phyloP scores from a whole-genome alignment of 805 yeast genomes.

The Candida michaelii region DNA sequence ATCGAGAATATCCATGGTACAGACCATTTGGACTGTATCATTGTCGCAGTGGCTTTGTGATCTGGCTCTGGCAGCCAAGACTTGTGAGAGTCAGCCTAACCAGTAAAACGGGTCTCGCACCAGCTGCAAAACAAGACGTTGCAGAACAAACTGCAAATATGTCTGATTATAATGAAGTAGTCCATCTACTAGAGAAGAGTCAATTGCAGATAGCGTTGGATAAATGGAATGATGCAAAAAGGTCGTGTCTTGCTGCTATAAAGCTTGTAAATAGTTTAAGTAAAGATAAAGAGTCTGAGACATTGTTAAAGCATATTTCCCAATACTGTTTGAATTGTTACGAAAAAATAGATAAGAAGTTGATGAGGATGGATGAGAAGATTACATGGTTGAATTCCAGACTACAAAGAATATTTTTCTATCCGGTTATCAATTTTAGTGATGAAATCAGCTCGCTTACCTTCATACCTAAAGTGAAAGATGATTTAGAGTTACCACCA shows the following conservation, averaged over 20 bases:
- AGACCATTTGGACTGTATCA: constrained; percentile 5
- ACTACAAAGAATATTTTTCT: constrained; percentile 10
- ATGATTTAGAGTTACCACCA: constrained; percentile 17
- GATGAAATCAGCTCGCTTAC: constrained; percentile 9
- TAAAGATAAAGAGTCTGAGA: constrained; percentile 6
- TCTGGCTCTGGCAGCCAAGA: too few species aligned
- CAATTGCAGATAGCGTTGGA: constrained; percentile 18
- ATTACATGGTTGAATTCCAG: constrained; percentile 30
- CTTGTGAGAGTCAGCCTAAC: too few species aligned
- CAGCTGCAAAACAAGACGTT: too few species aligned
- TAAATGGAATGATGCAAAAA: constrained; percentile 18
- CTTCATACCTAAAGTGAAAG: background rate
- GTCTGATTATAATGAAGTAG: background rate
- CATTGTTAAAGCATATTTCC: constrained; percentile 19
- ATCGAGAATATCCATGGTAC: constrained; percentile 4
- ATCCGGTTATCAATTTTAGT: constrained; percentile 23
- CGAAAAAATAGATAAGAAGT: constrained; percentile 13
- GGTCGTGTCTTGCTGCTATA: constrained; percentile 22
- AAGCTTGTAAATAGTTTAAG: constrained; percentile 23
- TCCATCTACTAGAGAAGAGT: constrained; percentile 16
- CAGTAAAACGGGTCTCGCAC: too few species aligned
- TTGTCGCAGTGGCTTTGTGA: background rate
- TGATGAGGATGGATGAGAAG: constrained; percentile 15
- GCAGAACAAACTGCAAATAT: background rate
- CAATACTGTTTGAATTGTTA: constrained; percentile 21